Conservation (phyloP, 2,329 filamentous ascomycete genomes). For the Colletotrichum somersetense region DNA sequence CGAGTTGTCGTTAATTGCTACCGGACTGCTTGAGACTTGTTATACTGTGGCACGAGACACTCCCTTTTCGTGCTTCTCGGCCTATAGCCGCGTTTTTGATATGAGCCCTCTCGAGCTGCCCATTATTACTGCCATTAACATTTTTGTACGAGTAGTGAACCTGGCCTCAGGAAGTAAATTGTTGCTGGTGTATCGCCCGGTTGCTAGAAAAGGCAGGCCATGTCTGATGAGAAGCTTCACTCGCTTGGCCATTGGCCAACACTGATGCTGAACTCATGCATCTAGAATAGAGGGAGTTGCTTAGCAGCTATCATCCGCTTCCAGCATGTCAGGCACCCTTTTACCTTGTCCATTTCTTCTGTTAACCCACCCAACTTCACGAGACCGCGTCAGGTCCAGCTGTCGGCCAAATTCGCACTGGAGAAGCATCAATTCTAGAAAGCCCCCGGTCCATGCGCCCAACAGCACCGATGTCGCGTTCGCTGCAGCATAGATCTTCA, state of each 20-base stretch:
- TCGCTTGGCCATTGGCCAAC: not conserved
- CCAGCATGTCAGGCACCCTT: conserved; percentile 35
- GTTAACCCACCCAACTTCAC: conserved; percentile 40
- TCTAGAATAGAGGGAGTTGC: conserved; percentile 32
- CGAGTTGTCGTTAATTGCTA: too few relatives aligned
- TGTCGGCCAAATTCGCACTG: conserved; percentile 44
- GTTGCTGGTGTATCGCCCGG: not conserved
- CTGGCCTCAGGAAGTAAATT: not conserved
- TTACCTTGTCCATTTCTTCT: conserved; percentile 39
- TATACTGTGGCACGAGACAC: too few relatives aligned
- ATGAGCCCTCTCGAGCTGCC: too few relatives aligned
- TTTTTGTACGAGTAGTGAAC: not conserved
- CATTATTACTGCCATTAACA: not conserved
- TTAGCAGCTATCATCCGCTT: conserved; percentile 41
- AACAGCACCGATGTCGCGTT: conserved; percentile 21
- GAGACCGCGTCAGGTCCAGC: conserved; percentile 38
- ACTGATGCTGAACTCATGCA: not conserved
- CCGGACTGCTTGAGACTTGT: not conserved
- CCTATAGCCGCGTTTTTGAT: too few relatives aligned
- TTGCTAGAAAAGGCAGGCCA: too few relatives aligned
- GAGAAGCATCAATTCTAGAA: conserved; percentile 39
- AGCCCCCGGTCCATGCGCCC: conserved; percentile 23
- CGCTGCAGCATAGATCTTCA: conserved; percentile 42
- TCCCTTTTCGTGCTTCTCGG: too few relatives aligned
- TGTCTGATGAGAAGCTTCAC: not conserved